A percentile compares a stretch with the other conserved stretches of the same genome.
Conservation (phyloP, 2,329 filamentous ascomycete species). For the Fusarium humuli region DNA sequence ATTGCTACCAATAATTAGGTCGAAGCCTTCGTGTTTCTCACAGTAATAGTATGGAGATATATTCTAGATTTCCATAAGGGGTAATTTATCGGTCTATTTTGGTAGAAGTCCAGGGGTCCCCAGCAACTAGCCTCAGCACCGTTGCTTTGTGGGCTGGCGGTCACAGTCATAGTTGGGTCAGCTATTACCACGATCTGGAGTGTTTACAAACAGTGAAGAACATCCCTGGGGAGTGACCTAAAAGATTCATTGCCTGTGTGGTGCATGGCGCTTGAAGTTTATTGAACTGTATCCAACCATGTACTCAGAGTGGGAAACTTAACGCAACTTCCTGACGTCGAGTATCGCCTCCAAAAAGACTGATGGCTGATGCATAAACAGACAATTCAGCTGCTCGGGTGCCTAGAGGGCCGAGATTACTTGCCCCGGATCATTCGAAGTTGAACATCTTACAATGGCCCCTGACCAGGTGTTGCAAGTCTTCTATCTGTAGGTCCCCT, state of each 20-base stretch:
- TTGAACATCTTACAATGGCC: constrained; percentile 15
- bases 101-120: background rate
- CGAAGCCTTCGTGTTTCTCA: background rate
- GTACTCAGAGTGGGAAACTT: background rate
- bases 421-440: constrained; percentile 40
- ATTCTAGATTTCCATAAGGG: background rate
- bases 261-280: background rate
- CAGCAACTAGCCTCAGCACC: background rate
- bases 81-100: background rate
- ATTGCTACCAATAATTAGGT: background rate
- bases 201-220: background rate
- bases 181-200: background rate
- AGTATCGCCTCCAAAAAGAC: background rate
- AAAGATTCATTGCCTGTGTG: background rate
- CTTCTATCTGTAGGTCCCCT: background rate
- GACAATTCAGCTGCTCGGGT: constrained; percentile 9
- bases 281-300: background rate
- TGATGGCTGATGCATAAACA: constrained; percentile 14
- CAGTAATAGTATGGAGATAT: background rate
- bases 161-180: background rate
- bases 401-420: constrained; percentile 43
- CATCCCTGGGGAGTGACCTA: background rate
- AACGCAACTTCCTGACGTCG: background rate
- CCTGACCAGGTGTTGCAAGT: constrained; percentile 21
- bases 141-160: background rate